phyloP scores from a whole-genome alignment of 2,329 filamentous ascomycete genomes.

The Conoideocrella luteorostrata region DNA sequence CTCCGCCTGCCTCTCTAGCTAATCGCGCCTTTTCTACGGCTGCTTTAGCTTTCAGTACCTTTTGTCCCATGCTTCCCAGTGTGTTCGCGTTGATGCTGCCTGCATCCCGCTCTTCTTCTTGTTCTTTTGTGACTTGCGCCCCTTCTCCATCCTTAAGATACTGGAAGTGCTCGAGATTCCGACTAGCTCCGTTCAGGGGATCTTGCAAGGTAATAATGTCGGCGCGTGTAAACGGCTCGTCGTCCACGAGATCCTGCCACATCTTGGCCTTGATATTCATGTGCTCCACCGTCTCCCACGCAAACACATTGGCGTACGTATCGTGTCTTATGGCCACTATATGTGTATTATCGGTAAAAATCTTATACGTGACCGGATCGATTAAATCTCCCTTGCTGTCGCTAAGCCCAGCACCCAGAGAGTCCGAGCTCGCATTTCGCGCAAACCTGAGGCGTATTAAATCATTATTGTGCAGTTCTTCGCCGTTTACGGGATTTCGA shows the following conservation, averaged over 20 bases:
- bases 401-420: slow-evolving; percentile 38
- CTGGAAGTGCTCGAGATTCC: slow-evolving; percentile 84
- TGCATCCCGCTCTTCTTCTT: slow-evolving; percentile 59
- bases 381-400: slow-evolving; percentile 72
- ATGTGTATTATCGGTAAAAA: slow-evolving; percentile 96
- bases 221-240: slow-evolving; percentile 76
- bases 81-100: slow-evolving; percentile 72
- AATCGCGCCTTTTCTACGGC: slow-evolving; percentile 86
- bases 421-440: slow-evolving; percentile 70
- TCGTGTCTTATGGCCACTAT: slow-evolving; percentile 79
- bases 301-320: slow-evolving; percentile 88
- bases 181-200: slow-evolving; percentile 77
- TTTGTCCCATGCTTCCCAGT: slow-evolving; percentile 69
- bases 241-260: slow-evolving; percentile 85
- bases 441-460: slow-evolving; percentile 87
- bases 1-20: slow-evolving; percentile 56
- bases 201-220: slow-evolving; percentile 97
- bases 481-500: slow-evolving; percentile 84
- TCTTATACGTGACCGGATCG: slow-evolving; percentile 95
- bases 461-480: slow-evolving; percentile 71
- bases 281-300: slow-evolving; percentile 89
- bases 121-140: slow-evolving; percentile 60
- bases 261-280: slow-evolving; percentile 97
- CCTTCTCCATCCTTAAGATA: slow-evolving; percentile 77
- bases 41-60: slow-evolving; percentile 85